Base-by-base conservation (phyloP, 2,329 filamentous ascomycete species). In the Thelonectria rubi region DNA sequence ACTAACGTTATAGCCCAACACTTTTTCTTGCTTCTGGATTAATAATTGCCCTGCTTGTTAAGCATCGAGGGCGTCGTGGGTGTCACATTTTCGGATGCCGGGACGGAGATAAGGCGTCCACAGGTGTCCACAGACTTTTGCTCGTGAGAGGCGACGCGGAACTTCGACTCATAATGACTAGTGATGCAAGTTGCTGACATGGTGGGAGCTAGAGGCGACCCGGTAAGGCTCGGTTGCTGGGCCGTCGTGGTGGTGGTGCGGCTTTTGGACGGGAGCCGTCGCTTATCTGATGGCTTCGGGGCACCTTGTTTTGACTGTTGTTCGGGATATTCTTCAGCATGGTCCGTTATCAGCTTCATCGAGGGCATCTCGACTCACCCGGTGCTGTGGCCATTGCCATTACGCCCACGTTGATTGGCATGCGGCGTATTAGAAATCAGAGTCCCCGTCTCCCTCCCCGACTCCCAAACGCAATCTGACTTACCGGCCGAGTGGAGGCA, bases 11-110 rank as follows among this genome's bases (percentile, higher is more conserved):
- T 18, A 15, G 39, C 15, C 15, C 39, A 18, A 42, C 15, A 42
- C 15, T 18, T 17, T 17, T 8, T 42, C 9, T 24, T 24, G 21
- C 21, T 24, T 43, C 40, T 12, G n/a, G 43, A 46, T 46, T 46
- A 46, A 24, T 46, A 46, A 46, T 46, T 11, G 21, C 24, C 5
- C 17, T 49, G 47, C 30, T 49, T 49, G 47, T 49, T 49, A 49
- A 49, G 15, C 26, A 37, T 9, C 9, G 17, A 43, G 14, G 40
- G 40, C 18, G n/a, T 20, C 17, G 18, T 45, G 10, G 3, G 12
- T 30, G 14, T 26, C 43, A 18, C n/a, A 30, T 10, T 17, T 47
- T 21, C 18, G 45, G 45, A 47, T 46, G 18, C 12, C 45, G 45
- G 24, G 45, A 26, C 45, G 45, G 45, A 47, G 45, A 47, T 47